Conservation (phyloP, 441 rosid genomes). For the Adansonia madagascariensis region DNA sequence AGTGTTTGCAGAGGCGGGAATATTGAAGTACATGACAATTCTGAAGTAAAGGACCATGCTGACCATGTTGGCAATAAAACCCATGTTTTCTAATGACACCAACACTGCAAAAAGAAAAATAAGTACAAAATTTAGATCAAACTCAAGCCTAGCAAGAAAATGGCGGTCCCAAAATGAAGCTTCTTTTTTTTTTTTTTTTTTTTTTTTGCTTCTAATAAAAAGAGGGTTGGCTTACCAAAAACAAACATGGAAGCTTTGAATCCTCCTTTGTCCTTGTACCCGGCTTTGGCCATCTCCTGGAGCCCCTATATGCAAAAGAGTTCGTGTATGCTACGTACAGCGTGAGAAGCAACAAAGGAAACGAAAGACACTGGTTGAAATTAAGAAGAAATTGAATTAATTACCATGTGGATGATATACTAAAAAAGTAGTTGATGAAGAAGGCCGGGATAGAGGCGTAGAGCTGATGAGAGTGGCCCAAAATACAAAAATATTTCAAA, state of each 20-base stretch:
- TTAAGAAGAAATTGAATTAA: neutral
- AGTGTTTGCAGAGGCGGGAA: conserved; percentile 46
- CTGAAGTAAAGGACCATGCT: conserved; percentile 51
- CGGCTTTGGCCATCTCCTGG: conserved; percentile 15
- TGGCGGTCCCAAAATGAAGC: neutral
- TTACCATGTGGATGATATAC: conserved; percentile 20
- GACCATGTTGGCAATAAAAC: conserved; percentile 56
- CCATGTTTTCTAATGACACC: conserved; percentile 55
- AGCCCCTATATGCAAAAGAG: conserved; percentile 11
- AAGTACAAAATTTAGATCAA: neutral
- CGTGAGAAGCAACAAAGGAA: neutral
- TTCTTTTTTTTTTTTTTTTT: too few species aligned
- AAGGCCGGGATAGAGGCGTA: neutral
- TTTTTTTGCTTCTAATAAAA: neutral
- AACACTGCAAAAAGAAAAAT: conserved; percentile 27
- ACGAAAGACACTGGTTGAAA: neutral
- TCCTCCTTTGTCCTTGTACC: conserved; percentile 48
- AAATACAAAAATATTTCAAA: neutral
- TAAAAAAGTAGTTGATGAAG: neutral
- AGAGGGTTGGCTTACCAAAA: conserved; percentile 39
- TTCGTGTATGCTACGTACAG: neutral
- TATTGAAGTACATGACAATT: conserved; percentile 40
- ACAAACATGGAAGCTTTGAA: conserved; percentile 51
- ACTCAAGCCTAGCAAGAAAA: neutral
- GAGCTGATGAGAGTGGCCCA: neutral